A percentile compares a stretch with the other conserved stretches of the same genome.
phyloP scores from a whole-genome alignment of 176 grass and related monocot genomes.

The Microstegium vimineum region DNA sequence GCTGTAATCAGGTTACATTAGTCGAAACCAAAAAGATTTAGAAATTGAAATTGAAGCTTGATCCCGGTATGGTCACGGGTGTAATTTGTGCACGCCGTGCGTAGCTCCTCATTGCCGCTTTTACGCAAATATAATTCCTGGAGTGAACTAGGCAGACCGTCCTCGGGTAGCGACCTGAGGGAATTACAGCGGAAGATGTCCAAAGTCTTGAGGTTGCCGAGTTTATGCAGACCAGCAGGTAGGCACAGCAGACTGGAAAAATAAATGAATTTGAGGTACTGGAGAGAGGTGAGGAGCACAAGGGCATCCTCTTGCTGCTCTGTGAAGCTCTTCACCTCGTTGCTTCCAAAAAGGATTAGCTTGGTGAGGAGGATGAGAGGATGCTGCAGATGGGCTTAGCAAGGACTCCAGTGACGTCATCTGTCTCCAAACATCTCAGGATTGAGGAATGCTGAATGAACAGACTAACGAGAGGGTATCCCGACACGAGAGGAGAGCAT shows the following conservation, averaged over 20 bases:
- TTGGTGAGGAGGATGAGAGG: background rate
- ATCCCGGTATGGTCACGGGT: too few relatives aligned
- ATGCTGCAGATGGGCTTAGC: background rate
- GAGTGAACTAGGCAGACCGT: too few relatives aligned
- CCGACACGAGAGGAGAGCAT: background rate
- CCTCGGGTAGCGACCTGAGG: too few relatives aligned
- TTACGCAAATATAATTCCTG: too few relatives aligned
- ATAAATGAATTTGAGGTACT: background rate
- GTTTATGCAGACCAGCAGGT: background rate
- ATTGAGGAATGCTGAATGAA: background rate
- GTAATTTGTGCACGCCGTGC: too few relatives aligned
- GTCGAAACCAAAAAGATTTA: too few relatives aligned
- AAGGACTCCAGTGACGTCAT: background rate
- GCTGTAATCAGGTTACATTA: too few relatives aligned
- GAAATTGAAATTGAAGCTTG: too few relatives aligned
- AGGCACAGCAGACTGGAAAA: background rate
- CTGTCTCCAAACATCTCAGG: background rate
- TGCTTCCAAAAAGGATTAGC: background rate
- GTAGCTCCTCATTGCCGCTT: too few relatives aligned
- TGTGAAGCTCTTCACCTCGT: background rate
- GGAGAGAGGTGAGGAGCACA: background rate
- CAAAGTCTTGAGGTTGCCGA: background rate
- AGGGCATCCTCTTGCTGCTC: background rate
- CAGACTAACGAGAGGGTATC: background rate
- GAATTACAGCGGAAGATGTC: rapidly evolving